Evolutionary conservation across 306 rosid species (phyloP).

Genomic region (Canavalia gladiata): DNA sequence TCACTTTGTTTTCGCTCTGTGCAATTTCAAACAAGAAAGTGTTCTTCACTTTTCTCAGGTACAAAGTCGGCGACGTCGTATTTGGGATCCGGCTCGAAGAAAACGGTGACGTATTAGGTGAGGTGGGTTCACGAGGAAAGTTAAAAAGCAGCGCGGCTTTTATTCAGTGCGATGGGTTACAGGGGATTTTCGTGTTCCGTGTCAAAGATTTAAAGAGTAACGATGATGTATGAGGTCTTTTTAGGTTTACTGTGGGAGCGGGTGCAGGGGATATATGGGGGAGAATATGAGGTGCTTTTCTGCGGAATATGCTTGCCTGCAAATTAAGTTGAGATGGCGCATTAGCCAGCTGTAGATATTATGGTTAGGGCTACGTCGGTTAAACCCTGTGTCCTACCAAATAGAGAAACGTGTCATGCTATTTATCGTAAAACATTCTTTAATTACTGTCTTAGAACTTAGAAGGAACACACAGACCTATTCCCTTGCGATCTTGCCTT

Average conservation of each 20-base stretch:
- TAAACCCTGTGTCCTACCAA: background rate
- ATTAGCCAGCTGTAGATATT: slow-evolving; percentile 33
- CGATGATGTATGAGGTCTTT: background rate
- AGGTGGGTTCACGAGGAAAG: slow-evolving; percentile 17
- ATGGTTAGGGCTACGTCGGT: slow-evolving; percentile 48
- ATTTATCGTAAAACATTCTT: background rate
- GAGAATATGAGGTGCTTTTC: slow-evolving; percentile 7
- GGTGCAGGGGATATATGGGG: slow-evolving; percentile 3
- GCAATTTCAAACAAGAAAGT: slow-evolving; percentile 37
- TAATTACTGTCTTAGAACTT: no score
- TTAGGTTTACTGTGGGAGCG: background rate
- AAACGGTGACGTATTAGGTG: slow-evolving; percentile 27
- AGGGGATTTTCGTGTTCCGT: background rate
- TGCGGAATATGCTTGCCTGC: slow-evolving; percentile 50
- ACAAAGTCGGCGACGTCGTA: slow-evolving; percentile 54
- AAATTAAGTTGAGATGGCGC: slow-evolving; percentile 17
- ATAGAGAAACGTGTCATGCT: background rate
- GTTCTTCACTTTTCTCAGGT: background rate
- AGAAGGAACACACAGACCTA: background rate
- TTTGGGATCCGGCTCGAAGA: background rate
- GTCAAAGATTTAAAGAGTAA: background rate
- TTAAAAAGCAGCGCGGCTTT: background rate
- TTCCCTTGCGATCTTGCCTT: background rate
- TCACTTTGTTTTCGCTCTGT: background rate
- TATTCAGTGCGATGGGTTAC: slow-evolving; percentile 26